Conservation (phyloP, 768 basidiomycete species). For the Krasilnikovozyma curviuscula region DNA sequence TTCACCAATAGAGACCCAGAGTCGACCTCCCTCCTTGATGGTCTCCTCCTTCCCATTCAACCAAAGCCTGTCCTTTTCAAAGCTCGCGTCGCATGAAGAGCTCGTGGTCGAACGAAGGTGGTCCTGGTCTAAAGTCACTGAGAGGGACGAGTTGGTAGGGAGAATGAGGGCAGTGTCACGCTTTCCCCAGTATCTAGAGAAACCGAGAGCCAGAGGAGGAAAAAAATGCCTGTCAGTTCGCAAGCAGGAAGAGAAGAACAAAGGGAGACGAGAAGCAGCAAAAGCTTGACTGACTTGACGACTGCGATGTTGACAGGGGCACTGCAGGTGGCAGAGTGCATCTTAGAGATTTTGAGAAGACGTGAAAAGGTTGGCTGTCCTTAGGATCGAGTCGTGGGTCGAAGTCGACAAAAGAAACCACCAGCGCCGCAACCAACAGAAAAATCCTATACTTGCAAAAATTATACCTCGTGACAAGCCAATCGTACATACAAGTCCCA, state of each 20-base stretch:
- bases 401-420: too few relatives aligned
- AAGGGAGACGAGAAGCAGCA: background rate
- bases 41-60: conserved; percentile 81
- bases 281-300: conserved; percentile 52
- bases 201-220: background rate
- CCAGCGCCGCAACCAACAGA: too few relatives aligned
- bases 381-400: too few relatives aligned
- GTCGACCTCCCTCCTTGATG: conserved; percentile 60
- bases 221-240: background rate
- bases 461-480: too few relatives aligned
- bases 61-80: conserved; percentile 66
- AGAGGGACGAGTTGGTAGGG: conserved; percentile 95
- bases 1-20: conserved; percentile 67
- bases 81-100: conserved; percentile 58
- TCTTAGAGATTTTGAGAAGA: background rate
- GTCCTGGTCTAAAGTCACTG: conserved; percentile 90
- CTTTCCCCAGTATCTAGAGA: conserved; percentile 81
- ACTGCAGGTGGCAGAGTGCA: conserved; percentile 47
- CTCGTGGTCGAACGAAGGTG: conserved; percentile 86
- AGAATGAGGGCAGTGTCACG: conserved; percentile 85
- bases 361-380: too few relatives aligned
- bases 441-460: too few relatives aligned
- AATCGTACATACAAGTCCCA: too few relatives aligned
- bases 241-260: too few relatives aligned
- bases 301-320: conserved; percentile 96